Evolutionary conservation across 2,329 filamentous ascomycete species (phyloP).

Genomic region (Tolypocladium ophioglossoides): DNA sequence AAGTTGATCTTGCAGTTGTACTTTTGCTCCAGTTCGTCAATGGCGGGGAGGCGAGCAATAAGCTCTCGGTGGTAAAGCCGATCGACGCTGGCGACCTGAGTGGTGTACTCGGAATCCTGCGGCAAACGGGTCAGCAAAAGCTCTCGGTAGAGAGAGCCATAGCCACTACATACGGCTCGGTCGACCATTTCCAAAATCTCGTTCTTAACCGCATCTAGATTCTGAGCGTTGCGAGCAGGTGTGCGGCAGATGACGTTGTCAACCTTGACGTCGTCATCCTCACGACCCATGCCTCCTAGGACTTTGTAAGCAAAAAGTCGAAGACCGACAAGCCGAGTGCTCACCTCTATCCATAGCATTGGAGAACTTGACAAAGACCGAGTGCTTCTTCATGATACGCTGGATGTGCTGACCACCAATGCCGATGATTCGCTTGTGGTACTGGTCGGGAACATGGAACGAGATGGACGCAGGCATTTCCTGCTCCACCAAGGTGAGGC

Average conservation of each 20-base stretch:
- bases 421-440: slow-evolving; percentile 98
- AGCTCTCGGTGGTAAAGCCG: slow-evolving; percentile 92
- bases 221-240: slow-evolving; percentile 92
- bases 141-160: not conserved
- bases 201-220: slow-evolving; percentile 91
- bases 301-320: slow-evolving; percentile 13
- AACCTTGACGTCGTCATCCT: slow-evolving; percentile 96
- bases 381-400: slow-evolving; percentile 99
- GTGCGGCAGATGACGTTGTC: slow-evolving; percentile 99
- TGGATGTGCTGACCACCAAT: slow-evolving; percentile 98
- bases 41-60: slow-evolving; percentile 75
- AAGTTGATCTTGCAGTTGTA: slow-evolving; percentile 99
- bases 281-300: slow-evolving; percentile 62
- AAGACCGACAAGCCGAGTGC: not conserved
- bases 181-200: slow-evolving; percentile 99
- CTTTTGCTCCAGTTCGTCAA: slow-evolving; percentile 94
- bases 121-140: slow-evolving; percentile 2
- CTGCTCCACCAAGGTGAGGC: slow-evolving; percentile 86
- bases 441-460: slow-evolving; percentile 97
- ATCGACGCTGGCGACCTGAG: slow-evolving; percentile 86
- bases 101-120: slow-evolving; percentile 90
- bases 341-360: slow-evolving; percentile 93
- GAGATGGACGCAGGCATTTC: slow-evolving; percentile 99
- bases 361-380: slow-evolving; percentile 98
- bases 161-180: slow-evolving; percentile 54